These are phyloP conservation scores for Vaccinium myrtillus DNA, from an alignment of 148 eudicot species.

Conservation along the genomic window DNA sequence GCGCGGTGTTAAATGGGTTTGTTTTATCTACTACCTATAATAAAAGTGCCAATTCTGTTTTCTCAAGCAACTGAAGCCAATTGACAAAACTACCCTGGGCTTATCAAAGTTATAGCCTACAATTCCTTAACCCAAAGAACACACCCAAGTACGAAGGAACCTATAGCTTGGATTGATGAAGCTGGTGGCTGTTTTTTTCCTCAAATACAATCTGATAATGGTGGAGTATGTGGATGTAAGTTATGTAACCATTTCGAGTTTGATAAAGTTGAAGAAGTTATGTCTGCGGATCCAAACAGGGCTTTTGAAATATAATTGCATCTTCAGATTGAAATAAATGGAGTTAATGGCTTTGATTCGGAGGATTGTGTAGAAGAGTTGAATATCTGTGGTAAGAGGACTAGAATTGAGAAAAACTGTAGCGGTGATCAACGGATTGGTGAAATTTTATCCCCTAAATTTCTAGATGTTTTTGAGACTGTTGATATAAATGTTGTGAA, in stretches of 20 bases:
- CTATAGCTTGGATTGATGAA: no score
- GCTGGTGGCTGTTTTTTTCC: constrained; percentile 24
- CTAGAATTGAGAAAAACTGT: constrained; percentile 12
- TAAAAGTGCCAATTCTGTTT: no score
- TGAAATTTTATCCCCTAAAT: constrained; percentile 11
- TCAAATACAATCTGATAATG: constrained; percentile 10
- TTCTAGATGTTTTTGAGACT: constrained; percentile 10
- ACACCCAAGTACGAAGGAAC: constrained; percentile 1
- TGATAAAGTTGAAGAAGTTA: neutral
- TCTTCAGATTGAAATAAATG: constrained; percentile 35
- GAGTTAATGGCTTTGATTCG: constrained; percentile 15
- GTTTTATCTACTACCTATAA: no score
- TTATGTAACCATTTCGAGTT: neutral
- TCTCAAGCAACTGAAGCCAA: no score
- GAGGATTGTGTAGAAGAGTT: constrained; percentile 37
- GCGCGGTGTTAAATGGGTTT: no score
- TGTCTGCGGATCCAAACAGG: constrained; percentile 9
- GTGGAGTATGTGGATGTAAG: constrained; percentile 9
- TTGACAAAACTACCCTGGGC: no score
- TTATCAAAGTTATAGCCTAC: no score
- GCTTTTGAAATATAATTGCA: constrained; percentile 29
- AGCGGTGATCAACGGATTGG: neutral
- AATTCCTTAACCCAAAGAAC: no score
- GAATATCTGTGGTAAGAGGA: constrained; percentile 20
- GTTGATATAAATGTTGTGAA: constrained; percentile 22